phyloP scores from a whole-genome alignment of 495 filamentous ascomycete genomes.

The Schizothecium vesticola region DNA sequence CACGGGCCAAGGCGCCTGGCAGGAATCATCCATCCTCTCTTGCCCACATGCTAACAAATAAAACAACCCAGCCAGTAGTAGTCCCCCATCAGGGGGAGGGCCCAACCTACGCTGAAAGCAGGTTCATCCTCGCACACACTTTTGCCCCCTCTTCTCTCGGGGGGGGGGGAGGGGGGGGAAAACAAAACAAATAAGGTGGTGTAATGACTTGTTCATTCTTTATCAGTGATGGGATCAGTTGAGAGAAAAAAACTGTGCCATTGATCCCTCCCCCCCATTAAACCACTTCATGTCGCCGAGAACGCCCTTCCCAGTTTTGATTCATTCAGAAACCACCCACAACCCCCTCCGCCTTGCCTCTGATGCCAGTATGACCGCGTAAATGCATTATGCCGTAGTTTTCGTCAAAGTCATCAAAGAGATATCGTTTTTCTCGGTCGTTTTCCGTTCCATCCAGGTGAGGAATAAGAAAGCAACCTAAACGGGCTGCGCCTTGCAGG shows the following conservation, averaged over 20 bases:
- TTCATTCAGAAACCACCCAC: constrained; percentile 1
- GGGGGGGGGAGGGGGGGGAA: neutral
- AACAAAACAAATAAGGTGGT: neutral
- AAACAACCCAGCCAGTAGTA: neutral
- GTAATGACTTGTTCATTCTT: constrained; percentile 8
- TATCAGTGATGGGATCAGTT: constrained; percentile 14
- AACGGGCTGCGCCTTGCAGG: neutral
- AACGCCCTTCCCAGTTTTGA: constrained; percentile 23
- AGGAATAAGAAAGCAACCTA: constrained; percentile 1
- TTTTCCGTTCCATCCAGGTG: constrained; percentile 4
- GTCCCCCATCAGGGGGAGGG: neutral
- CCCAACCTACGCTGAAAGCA: too few species aligned
- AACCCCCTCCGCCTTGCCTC: neutral
- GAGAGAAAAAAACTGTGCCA: neutral
- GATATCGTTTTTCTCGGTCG: constrained; percentile 15
- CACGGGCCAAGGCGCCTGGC: neutral
- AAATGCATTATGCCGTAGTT: constrained; percentile 27
- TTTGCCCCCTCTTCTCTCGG: neutral
- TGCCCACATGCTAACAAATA: neutral
- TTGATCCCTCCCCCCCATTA: neutral
- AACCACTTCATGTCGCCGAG: constrained; percentile 9
- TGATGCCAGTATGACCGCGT: constrained; percentile 24
- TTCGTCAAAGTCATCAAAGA: constrained; percentile 26
- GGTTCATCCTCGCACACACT: neutral
- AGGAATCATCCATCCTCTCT: neutral